These are phyloP conservation scores for Ceratocystis lukuohia DNA, from an alignment of 2,329 filamentous ascomycete species.

Conservation along the genomic window DNA sequence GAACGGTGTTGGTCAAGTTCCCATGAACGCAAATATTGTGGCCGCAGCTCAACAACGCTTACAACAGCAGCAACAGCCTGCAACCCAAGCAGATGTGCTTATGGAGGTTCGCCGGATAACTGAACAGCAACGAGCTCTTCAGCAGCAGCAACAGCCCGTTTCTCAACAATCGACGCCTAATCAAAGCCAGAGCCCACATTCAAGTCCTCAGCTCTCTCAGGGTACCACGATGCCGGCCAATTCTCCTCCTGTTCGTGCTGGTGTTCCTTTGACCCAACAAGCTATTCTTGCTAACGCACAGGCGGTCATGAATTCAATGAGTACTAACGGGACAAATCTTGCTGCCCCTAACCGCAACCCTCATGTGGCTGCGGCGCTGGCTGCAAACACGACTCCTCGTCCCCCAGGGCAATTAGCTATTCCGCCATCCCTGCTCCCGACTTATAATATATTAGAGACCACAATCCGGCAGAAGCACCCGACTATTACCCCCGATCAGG, in stretches of 20 bases:
- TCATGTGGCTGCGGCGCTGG: conserved; percentile 6
- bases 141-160: conserved; percentile 32
- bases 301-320: conserved; percentile 15
- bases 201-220: conserved; percentile 32
- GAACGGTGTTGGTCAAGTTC: conserved; percentile 54
- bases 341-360: conserved; percentile 17
- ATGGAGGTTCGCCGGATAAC: conserved; percentile 54
- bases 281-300: conserved; percentile 13
- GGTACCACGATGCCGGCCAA: conserved; percentile 30
- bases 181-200: conserved; percentile 26
- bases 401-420: conserved; percentile 22
- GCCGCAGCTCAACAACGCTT: conserved; percentile 27
- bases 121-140: conserved; percentile 46
- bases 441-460: conserved; percentile 37
- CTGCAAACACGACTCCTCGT: not conserved
- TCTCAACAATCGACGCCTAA: conserved; percentile 23
- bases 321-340: conserved; percentile 15
- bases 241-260: conserved; percentile 15
- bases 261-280: conserved; percentile 15
- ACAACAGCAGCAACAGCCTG: conserved; percentile 38
- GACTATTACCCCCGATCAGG: conserved; percentile 36
- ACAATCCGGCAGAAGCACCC: conserved; percentile 40
- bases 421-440: conserved; percentile 13
- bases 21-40: conserved; percentile 40
- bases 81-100: conserved; percentile 41